These are phyloP conservation scores for Aureobasidium lini DNA, from an alignment of 2,329 filamentous ascomycete genomes.

Conservation along the genomic window DNA sequence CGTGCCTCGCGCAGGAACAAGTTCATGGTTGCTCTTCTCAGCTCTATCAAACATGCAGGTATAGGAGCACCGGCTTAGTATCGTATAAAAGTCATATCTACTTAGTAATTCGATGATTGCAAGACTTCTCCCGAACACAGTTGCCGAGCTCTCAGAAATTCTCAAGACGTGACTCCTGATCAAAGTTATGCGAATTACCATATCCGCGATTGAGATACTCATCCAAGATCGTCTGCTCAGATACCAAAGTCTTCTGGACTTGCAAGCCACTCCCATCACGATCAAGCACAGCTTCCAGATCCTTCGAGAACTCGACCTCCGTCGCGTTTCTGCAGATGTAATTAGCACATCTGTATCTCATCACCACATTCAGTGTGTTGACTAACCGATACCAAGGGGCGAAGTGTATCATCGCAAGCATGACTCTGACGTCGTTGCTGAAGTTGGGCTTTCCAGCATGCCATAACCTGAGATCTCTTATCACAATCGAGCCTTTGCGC, in stretches of 20 bases:
- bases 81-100: too few relatives aligned
- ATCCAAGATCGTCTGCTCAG: slow-evolving; percentile 34
- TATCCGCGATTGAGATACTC: slow-evolving; percentile 50
- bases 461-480: slow-evolving; percentile 56
- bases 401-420: slow-evolving; percentile 42
- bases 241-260: slow-evolving; percentile 45
- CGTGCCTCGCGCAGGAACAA: slow-evolving; percentile 76
- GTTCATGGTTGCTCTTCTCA: slow-evolving; percentile 85
- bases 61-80: not conserved
- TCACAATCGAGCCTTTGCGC: slow-evolving; percentile 48
- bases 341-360: slow-evolving; percentile 24
- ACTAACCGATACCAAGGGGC: slow-evolving; percentile 33
- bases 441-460: slow-evolving; percentile 57
- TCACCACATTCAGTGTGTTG: slow-evolving; percentile 47
- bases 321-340: not conserved
- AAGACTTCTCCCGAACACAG: not conserved
- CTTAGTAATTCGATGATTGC: too few relatives aligned
- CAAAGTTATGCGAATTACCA: slow-evolving; percentile 57
- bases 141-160: not conserved
- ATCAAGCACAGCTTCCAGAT: not conserved
- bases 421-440: slow-evolving; percentile 29
- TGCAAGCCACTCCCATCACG: slow-evolving; percentile 30
- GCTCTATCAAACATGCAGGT: slow-evolving; percentile 48
- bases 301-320: not conserved
- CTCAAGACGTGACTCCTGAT: slow-evolving; percentile 31